Base-by-base conservation (phyloP, 2,329 filamentous ascomycete species). In the Talaromyces marneffei region DNA sequence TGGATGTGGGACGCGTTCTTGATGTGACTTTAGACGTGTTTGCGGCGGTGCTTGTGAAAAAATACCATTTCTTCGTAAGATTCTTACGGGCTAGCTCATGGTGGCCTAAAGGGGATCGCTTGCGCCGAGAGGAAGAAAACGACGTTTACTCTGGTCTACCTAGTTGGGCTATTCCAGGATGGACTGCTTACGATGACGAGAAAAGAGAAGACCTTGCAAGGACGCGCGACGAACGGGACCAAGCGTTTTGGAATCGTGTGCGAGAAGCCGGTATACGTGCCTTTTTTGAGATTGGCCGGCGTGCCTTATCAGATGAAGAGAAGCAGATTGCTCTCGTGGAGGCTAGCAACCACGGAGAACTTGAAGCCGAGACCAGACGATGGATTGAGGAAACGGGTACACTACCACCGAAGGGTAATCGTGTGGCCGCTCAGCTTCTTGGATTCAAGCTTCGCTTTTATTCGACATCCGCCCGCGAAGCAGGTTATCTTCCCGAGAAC, bases 401-500 rank as follows among this genome's bases (percentile, higher is more conserved):
- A 0, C 77, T 94, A 3, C 92, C 92, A 4, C 91, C 92, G 1
- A 82, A 84, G 31, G 94, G 95, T 31, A 99, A 97, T 72, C 86
- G 88, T 46, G 91, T 95, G 62, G 94, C 94, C 1, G 95, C 95
- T 31, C 94, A 97, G 72, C 83, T 99, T 3, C 86, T 99, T 14
- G 94, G 94, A 3, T 99, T 99, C 82, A 99, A 99, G 76, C 83
- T 99, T 56, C 90, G 91, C 14, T 99, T 96, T 74, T 99, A 99
- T 71, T 89, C 91, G 42, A 95, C 91, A 0, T 81, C 87, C 29
- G 87, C 89, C 37, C 85, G 90, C 63, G 83, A 87, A 59, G 80
- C 83, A 1, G 94, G 97, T 69, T 82, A 87, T 2, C 81, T 97
- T 2, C 94, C 94, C 0, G 90, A 94, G 40, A 99, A 99, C 68